Conservation (phyloP, 1,139 yeast species). For the Sugiyamaella grinbergsii region DNA sequence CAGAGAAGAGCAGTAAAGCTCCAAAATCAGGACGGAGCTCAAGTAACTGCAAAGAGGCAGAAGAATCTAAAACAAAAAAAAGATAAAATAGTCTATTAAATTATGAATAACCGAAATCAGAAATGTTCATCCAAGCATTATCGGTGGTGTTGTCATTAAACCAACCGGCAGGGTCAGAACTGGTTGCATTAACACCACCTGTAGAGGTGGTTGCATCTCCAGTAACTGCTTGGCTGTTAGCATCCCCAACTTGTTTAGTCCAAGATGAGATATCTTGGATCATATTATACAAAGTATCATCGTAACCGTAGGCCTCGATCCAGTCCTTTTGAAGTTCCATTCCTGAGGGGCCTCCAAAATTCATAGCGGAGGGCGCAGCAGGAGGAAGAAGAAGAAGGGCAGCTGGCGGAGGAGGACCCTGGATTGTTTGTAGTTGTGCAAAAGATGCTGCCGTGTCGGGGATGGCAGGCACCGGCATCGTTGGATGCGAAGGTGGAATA, state of each 20-base stretch:
- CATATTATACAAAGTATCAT: slow-evolving; percentile 53
- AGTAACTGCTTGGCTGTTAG: slow-evolving; percentile 12
- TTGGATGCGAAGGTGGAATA: neutral
- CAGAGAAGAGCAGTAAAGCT: neutral
- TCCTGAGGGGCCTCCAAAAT: slow-evolving; percentile 24
- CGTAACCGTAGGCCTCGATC: slow-evolving; percentile 50
- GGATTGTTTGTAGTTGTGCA: slow-evolving; percentile 12
- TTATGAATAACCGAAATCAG: slow-evolving; percentile 30
- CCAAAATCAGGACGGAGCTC: slow-evolving; percentile 1
- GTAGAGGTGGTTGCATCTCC: slow-evolving; percentile 2
- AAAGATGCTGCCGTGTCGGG: slow-evolving; percentile 20
- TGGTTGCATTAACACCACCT: slow-evolving; percentile 13
- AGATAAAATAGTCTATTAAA: slow-evolving; percentile 9
- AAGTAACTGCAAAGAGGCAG: neutral
- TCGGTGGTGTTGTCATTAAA: slow-evolving; percentile 30
- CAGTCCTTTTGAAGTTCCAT: slow-evolving; percentile 31
- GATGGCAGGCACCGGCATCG: slow-evolving; percentile 2
- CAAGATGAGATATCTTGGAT: slow-evolving; percentile 62
- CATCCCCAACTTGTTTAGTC: slow-evolving; percentile 44
- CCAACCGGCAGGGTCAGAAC: slow-evolving; percentile 25
- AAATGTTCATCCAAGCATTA: slow-evolving; percentile 31
- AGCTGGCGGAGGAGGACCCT: slow-evolving; percentile 3
- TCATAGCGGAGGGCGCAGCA: slow-evolving; percentile 6
- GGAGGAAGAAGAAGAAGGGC: neutral
- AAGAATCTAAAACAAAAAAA: neutral